Percentiles rank a stretch among this genome's conserved stretches.
These are phyloP conservation scores for Madurella fahalii DNA, from an alignment of 2,329 filamentous ascomycete genomes.

Conservation along the genomic window DNA sequence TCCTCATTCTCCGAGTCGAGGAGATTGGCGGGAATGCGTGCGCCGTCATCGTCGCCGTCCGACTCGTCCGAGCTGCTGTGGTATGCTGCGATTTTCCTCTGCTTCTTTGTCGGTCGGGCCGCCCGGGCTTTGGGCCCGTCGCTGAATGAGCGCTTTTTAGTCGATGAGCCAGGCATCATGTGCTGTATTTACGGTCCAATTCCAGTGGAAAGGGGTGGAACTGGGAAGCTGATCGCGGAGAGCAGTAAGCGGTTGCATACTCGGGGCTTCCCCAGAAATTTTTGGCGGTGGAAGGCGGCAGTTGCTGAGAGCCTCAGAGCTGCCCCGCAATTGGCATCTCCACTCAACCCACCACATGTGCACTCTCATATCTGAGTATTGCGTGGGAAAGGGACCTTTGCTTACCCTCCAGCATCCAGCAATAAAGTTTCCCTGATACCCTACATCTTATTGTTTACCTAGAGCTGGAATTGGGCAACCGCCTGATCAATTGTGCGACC, in stretches of 20 bases:
- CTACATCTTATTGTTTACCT: too few relatives aligned
- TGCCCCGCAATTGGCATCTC: too few relatives aligned
- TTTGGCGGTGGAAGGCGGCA: slow-evolving; percentile 27
- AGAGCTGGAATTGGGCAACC: too few relatives aligned
- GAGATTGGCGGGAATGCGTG: slow-evolving; percentile 42
- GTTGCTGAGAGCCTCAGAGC: background rate
- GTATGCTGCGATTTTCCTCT: slow-evolving; percentile 46
- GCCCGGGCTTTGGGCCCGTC: slow-evolving; percentile 32
- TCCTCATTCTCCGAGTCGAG: slow-evolving; percentile 56
- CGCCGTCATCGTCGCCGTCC: slow-evolving; percentile 41
- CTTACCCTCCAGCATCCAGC: too few relatives aligned
- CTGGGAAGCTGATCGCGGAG: slow-evolving; percentile 1
- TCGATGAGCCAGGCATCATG: slow-evolving; percentile 29
- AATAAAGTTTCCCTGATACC: too few relatives aligned
- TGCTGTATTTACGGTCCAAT: slow-evolving; percentile 12
- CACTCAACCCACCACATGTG: too few relatives aligned
- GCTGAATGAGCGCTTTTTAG: slow-evolving; percentile 33
- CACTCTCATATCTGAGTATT: too few relatives aligned
- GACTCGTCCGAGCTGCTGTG: slow-evolving; percentile 46
- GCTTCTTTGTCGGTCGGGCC: slow-evolving; percentile 47
- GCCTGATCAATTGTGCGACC: too few relatives aligned
- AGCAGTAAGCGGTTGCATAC: background rate
- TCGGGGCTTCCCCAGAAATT: slow-evolving; percentile 24
- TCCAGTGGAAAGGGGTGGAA: slow-evolving; percentile 2
- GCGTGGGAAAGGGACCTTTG: too few relatives aligned